Evolutionary conservation across 2,329 filamentous ascomycete genomes (phyloP).

Genomic region (Fusarium duplospermum): DNA sequence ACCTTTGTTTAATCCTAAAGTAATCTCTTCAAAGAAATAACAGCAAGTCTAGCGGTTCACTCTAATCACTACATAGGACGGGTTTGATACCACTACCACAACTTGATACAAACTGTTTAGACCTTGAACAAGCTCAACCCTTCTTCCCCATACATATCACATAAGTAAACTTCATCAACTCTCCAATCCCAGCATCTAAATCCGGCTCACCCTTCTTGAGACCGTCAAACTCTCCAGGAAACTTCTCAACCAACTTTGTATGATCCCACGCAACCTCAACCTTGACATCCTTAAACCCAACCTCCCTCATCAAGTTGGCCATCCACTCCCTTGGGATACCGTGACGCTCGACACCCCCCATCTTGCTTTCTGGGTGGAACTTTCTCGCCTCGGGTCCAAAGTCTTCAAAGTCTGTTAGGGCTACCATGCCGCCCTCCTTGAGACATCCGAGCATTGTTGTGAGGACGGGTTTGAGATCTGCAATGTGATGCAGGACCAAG

Average conservation of each 20-base stretch:
- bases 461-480: slow-evolving; percentile 56
- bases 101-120: background rate
- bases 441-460: slow-evolving; percentile 60
- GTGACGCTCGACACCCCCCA: slow-evolving; percentile 66
- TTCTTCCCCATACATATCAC: slow-evolving; percentile 49
- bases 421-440: slow-evolving; percentile 59
- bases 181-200: slow-evolving; percentile 34
- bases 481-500: slow-evolving; percentile 67
- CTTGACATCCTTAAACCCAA: slow-evolving; percentile 52
- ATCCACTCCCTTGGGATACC: slow-evolving; percentile 57
- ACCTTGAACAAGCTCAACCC: background rate
- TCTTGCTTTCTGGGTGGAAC: slow-evolving; percentile 65
- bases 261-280: slow-evolving; percentile 62
- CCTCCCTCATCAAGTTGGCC: slow-evolving; percentile 57
- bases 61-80: background rate
- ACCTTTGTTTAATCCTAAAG: background rate
- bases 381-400: slow-evolving; percentile 62
- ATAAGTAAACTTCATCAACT: slow-evolving; percentile 53
- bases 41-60: background rate
- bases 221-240: slow-evolving; percentile 54
- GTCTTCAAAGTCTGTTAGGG: slow-evolving; percentile 69
- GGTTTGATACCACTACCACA: background rate
- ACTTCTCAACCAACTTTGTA: slow-evolving; percentile 61
- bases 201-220: slow-evolving; percentile 44
- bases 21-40: too few relatives aligned